These are phyloP conservation scores for Umbilicus rupestris DNA, from an alignment of 164 flowering plant genomes.

Conservation along the genomic window DNA sequence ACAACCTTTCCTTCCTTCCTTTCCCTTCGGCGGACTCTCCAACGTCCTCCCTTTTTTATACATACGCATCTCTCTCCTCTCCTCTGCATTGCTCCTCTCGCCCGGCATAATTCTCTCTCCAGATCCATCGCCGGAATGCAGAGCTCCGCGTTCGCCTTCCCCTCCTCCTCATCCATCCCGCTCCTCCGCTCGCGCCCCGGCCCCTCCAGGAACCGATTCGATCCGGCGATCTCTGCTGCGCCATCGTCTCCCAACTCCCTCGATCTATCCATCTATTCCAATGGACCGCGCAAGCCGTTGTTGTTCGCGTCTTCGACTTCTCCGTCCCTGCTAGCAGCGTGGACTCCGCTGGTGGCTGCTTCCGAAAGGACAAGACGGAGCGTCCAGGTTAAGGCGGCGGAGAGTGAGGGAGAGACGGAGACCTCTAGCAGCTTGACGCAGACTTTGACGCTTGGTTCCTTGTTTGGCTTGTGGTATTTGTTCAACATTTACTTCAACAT, in stretches of 20 bases:
- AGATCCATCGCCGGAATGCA: background rate
- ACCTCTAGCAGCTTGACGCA: slow-evolving; percentile 18
- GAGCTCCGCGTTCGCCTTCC: slow-evolving; percentile 7
- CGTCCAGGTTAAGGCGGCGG: slow-evolving; percentile 9
- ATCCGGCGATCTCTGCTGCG: background rate
- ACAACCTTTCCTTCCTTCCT: background rate
- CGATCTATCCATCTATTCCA: background rate
- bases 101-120: background rate
- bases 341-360: background rate
- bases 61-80: too few species aligned
- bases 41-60: background rate
- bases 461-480: slow-evolving; percentile 67
- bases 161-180: background rate
- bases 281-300: background rate
- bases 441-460: slow-evolving; percentile 44
- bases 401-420: slow-evolving; percentile 27
- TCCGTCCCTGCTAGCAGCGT: background rate
- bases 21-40: background rate
- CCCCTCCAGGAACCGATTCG: background rate
- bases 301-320: background rate
- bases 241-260: slow-evolving; percentile 1
- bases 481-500: slow-evolving; percentile 82
- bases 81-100: too few species aligned
- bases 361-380: background rate
- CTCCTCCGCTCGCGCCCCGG: background rate